These are phyloP conservation scores for Prunus fruticosa DNA, from an alignment of 306 rosid species.

Conservation along the genomic window DNA sequence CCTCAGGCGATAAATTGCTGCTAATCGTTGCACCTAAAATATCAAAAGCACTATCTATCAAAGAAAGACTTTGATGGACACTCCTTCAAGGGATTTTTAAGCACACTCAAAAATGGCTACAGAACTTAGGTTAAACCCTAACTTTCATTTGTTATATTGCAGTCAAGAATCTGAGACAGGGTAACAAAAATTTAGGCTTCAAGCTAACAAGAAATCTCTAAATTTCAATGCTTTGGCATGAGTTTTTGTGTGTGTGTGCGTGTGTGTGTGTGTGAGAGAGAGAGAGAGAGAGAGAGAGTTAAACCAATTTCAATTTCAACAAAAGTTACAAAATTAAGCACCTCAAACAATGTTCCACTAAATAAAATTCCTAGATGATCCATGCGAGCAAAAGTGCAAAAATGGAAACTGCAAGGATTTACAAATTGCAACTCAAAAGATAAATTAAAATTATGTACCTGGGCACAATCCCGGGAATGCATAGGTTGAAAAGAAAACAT, in stretches of 20 bases:
- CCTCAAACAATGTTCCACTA: not conserved
- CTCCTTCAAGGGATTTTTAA: not conserved
- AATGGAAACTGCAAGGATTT: not conserved
- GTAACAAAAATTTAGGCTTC: too few species aligned
- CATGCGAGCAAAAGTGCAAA: not conserved
- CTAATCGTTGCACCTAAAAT: slow-evolving; percentile 70
- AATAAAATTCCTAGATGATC: not conserved
- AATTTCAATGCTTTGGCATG: too few species aligned
- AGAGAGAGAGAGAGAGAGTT: too few species aligned
- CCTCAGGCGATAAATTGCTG: slow-evolving; percentile 62
- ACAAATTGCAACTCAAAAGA: not conserved
- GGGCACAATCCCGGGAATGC: slow-evolving; percentile 86
- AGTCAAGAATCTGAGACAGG: not conserved
- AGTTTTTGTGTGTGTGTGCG: too few species aligned
- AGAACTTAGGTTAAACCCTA: not conserved
- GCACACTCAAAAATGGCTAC: not conserved
- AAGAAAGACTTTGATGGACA: not conserved
- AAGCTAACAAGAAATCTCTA: too few species aligned
- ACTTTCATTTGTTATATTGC: too few species aligned
- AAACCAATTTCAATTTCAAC: too few species aligned
- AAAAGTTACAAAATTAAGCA: too few species aligned
- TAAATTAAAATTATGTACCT: slow-evolving; percentile 41
- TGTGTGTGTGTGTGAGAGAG: too few species aligned
- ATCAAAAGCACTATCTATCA: slow-evolving; percentile 16
- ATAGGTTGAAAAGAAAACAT: slow-evolving; percentile 82